phyloP scores from a whole-genome alignment of 2,329 filamentous ascomycete genomes.

The Colletotrichum sp. region DNA sequence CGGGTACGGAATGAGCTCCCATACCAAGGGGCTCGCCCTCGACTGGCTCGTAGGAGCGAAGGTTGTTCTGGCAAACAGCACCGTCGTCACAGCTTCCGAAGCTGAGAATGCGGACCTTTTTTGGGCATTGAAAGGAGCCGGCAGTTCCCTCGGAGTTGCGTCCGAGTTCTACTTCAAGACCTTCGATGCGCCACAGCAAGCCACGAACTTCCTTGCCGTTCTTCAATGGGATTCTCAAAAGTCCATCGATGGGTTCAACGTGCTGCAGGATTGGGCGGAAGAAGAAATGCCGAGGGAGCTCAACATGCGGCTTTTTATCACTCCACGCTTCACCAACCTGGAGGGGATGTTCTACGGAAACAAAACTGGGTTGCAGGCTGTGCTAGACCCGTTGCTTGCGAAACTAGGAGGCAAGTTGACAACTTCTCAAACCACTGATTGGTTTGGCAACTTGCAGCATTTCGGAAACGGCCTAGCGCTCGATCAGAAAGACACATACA shows the following conservation, averaged over 20 bases:
- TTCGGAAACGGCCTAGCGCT: constrained; percentile 34
- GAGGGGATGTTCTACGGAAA: constrained; percentile 34
- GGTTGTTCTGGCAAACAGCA: constrained; percentile 39
- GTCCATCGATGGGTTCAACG: not conserved
- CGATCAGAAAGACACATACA: constrained; percentile 31
- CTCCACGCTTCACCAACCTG: constrained; percentile 23
- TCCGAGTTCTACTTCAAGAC: constrained; percentile 42
- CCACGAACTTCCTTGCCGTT: constrained; percentile 31
- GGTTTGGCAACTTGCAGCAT: constrained; percentile 35
- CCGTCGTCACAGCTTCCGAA: constrained; percentile 31
- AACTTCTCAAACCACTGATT: constrained; percentile 31
- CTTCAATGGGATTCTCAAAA: constrained; percentile 7
- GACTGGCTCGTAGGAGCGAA: constrained; percentile 39
- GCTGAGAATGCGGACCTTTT: constrained; percentile 41
- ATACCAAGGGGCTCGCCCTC: constrained; percentile 30
- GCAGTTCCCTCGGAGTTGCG: constrained; percentile 44
- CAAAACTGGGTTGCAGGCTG: constrained; percentile 6
- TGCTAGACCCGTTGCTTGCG: constrained; percentile 26
- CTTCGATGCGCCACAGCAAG: constrained; percentile 35
- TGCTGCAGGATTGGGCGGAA: constrained; percentile 28
- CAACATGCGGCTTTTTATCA: constrained; percentile 31
- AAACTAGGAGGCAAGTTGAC: constrained; percentile 31
- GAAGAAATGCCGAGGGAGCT: constrained; percentile 25
- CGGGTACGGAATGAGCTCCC: constrained; percentile 29
- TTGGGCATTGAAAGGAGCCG: constrained; percentile 46